Evolutionary conservation across 768 basidiomycete genomes (phyloP).

Genomic region (Suillus paluster): DNA sequence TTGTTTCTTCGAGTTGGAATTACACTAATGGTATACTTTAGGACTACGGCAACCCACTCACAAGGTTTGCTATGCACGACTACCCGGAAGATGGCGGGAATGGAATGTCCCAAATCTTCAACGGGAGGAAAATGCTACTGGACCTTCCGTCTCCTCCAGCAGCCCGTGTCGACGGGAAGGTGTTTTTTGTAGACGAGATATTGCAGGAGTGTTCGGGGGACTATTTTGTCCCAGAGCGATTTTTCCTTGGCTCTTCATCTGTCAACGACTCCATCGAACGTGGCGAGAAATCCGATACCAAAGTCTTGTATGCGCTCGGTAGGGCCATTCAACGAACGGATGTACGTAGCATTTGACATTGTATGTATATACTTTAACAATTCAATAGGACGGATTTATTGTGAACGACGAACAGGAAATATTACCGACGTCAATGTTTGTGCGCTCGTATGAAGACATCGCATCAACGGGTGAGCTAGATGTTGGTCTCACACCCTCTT

Average conservation of each 20-base stretch:
- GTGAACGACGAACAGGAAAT: slow-evolving; percentile 8
- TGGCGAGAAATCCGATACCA: not conserved
- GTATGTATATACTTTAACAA: not conserved
- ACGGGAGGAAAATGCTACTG: slow-evolving; percentile 15
- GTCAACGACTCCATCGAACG: not conserved
- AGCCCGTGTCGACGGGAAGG: slow-evolving; percentile 12
- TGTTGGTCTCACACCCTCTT: slow-evolving; percentile 10
- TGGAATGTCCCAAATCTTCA: slow-evolving; percentile 12
- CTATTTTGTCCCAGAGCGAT: slow-evolving; percentile 12
- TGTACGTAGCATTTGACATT: not conserved
- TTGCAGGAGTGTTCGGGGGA: slow-evolving; percentile 8
- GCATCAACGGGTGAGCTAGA: not conserved
- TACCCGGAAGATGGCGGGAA: slow-evolving; percentile 10
- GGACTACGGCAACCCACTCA: slow-evolving; percentile 6
- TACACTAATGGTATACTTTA: not conserved
- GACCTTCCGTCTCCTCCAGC: slow-evolving; percentile 11
- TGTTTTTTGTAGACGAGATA: slow-evolving; percentile 17
- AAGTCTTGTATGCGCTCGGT: slow-evolving; percentile 5
- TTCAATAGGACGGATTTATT: slow-evolving; percentile 9
- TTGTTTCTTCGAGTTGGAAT: not conserved
- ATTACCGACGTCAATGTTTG: slow-evolving; percentile 2
- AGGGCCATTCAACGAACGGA: slow-evolving; percentile 3
- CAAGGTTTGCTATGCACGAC: slow-evolving; percentile 13
- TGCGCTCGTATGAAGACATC: slow-evolving; percentile 3
- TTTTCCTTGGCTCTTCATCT: slow-evolving; percentile 3